These are phyloP conservation scores for Cladorrhinum sp. DNA, from an alignment of 2,329 filamentous ascomycete species.

Conservation along the genomic window DNA sequence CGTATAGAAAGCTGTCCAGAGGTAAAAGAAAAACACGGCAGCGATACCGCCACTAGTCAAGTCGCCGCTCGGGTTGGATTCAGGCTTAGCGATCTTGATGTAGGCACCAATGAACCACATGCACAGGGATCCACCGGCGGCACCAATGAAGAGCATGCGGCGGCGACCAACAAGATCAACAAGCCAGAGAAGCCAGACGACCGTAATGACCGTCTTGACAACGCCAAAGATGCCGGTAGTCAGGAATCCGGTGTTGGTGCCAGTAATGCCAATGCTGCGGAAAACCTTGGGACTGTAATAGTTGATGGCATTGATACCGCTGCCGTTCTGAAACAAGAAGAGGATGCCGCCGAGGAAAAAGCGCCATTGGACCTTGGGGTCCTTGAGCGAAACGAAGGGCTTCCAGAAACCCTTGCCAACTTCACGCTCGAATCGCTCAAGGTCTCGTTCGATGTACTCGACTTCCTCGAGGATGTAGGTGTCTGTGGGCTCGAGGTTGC, in stretches of 20 bases:
- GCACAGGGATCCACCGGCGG: constrained; percentile 54
- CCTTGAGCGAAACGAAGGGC: constrained; percentile 58
- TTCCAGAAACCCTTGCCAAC: constrained; percentile 74
- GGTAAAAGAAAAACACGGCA: constrained; percentile 69
- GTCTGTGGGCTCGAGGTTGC: constrained; percentile 53
- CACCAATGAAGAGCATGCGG: constrained; percentile 64
- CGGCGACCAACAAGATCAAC: constrained; percentile 57
- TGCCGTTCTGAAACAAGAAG: constrained; percentile 77
- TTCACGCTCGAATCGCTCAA: constrained; percentile 60
- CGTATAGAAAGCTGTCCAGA: constrained; percentile 71
- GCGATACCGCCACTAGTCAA: constrained; percentile 47
- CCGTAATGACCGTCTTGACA: constrained; percentile 66
- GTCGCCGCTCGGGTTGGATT: constrained; percentile 30
- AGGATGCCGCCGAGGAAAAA: constrained; percentile 71
- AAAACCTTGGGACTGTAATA: constrained; percentile 72
- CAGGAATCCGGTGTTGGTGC: constrained; percentile 44
- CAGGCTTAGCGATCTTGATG: constrained; percentile 49
- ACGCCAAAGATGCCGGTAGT: constrained; percentile 76
- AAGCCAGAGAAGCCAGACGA: constrained; percentile 67
- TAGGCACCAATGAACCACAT: constrained; percentile 65
- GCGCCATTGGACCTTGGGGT: constrained; percentile 62
- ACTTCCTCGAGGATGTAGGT: constrained; percentile 72
- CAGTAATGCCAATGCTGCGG: constrained; percentile 47
- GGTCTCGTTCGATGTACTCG: constrained; percentile 64
- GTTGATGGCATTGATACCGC: constrained; percentile 75